phyloP scores from a whole-genome alignment of 495 filamentous ascomycete genomes.

The Penicillium verhagenii region DNA sequence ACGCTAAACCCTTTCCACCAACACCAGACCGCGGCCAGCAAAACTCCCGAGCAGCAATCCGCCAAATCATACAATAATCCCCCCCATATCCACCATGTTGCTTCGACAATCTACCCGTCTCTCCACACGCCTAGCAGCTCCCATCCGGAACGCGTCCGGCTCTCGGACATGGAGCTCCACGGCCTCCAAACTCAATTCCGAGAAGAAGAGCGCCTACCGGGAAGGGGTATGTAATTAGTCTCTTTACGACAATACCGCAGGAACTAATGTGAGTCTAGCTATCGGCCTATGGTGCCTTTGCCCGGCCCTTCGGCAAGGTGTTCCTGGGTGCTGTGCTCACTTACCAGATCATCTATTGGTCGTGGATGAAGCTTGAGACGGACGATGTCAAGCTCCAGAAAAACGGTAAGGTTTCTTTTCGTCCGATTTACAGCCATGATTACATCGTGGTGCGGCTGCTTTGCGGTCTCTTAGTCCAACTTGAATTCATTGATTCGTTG shows the following conservation, averaged over 20 bases:
- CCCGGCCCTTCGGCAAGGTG: slow-evolving; percentile 77
- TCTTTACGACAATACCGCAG: background rate
- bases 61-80: slow-evolving; percentile 2
- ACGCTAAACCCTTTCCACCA: slow-evolving; percentile 19
- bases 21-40: slow-evolving; percentile 10
- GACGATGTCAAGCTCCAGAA: slow-evolving; percentile 66
- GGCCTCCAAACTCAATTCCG: slow-evolving; percentile 11
- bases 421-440: too few relatives aligned
- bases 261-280: slow-evolving; percentile 42
- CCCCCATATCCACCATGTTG: slow-evolving; percentile 11
- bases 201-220: slow-evolving; percentile 25
- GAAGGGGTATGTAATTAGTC: slow-evolving; percentile 24
- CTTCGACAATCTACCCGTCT: slow-evolving; percentile 14
- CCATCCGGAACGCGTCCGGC: background rate
- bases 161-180: slow-evolving; percentile 19
- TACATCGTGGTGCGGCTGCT: too few relatives aligned
- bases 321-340: slow-evolving; percentile 83
- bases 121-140: background rate
- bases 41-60: slow-evolving; percentile 1
- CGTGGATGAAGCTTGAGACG: slow-evolving; percentile 83
- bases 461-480: background rate
- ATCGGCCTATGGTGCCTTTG: slow-evolving; percentile 76
- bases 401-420: slow-evolving; percentile 44
- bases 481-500: background rate
- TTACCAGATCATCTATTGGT: slow-evolving; percentile 83